Evolutionary conservation across 2,329 filamentous ascomycete genomes (phyloP), one percentile per base, ranked within the genome.

Genomic region (Mycosphaerella sp.): DNA sequence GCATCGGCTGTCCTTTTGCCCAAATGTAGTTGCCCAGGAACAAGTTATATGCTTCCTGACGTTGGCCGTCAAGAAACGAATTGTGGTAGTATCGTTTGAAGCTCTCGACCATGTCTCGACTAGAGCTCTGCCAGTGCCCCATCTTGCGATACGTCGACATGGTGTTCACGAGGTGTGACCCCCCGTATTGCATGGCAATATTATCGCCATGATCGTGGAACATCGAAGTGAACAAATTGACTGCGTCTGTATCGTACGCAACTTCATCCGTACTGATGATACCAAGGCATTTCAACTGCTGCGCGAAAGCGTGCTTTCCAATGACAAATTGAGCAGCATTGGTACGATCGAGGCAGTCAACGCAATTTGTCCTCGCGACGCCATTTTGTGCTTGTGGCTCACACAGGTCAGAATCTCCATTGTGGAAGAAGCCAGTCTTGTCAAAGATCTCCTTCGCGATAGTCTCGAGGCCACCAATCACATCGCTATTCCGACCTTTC

Each of bases 41-140:
- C 8, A 98, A 77, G 63, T 98, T 98, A 71, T 97, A 97, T 0
- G 93, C 93, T 72, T 98, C 93, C 72, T 98, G 93, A 32, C 93
- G 84, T 68, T 98, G 93, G n/a, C 87, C 91, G 70, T 98, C 93
- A 7, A 98, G 80, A 69, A 98, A 98, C 0, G 92, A 95, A 67
- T 98, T 98, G 73, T 97, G 95, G 72, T 98, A 98, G 70, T 97
- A 98, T 29, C 93, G 83, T 71, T 97, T 98, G 76, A 98, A 96
- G 69, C 89, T 95, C 73, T 98, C 93, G 21, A 98, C 91, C 92
- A 98, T 97, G 70, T 98, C 93, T 62, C 93, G 82, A 2, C 92
- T 96, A 70, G 95, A 90, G 64, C 89, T 95, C 23, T 90, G 95
- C 93, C 93, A 98, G 69, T 97, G 92, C 62, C 97, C 97, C 69